Base-by-base conservation (phyloP, 306 rosid species). In the Prinsepia uniflora region DNA sequence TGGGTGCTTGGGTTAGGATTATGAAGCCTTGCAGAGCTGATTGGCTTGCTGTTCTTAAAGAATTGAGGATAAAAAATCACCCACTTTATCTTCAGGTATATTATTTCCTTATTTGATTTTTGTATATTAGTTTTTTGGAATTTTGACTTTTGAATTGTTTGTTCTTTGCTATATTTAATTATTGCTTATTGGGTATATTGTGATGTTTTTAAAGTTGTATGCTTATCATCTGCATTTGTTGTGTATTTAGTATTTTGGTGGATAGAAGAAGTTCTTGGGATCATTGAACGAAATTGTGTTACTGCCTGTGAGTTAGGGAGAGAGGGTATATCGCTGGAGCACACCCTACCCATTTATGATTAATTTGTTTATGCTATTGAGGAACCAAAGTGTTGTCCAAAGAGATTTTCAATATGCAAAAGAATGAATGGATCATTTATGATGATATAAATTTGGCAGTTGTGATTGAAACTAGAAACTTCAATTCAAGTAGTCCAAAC, bases 21-120 rank as follows among this genome's bases (percentile, higher is more conserved):
- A 93, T 89, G 98, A 90, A 68, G 86, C 98, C 98, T 67, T 30
- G 54, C 7, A 83, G 97, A 81, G 92, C 94, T 64, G 92, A 93
- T 45, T 93, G 98, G 96, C 97, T 93, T 76, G 74, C 79, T 7
- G 82, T 93, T 90, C 75, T 93, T 43, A 93, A 89, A 73, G 86
- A 88, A 67, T 80, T 93, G 85, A 82, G 70, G 56, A 67, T 3
- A 12, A 86, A 59, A 77, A 82, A 82, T 55, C 87, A 88, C 82
- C 94, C 90, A n/a, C 81, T 88, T 64, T 83, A 85, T 74, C 81
- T 81, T 20, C 72, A 90, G 97, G 98, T 89, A 24, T 24, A 80
- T 58, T 81, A 59, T 20, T 72, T 62, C 30, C 10, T 70, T 30
- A 10, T 52, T 9, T 40, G 6, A 50, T 63, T 40, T 10, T 43